Evolutionary conservation across 1,284 basidiomycete species (phyloP), one percentile per base, ranked within the genome.

Genomic region (Blastosporella zonata): DNA sequence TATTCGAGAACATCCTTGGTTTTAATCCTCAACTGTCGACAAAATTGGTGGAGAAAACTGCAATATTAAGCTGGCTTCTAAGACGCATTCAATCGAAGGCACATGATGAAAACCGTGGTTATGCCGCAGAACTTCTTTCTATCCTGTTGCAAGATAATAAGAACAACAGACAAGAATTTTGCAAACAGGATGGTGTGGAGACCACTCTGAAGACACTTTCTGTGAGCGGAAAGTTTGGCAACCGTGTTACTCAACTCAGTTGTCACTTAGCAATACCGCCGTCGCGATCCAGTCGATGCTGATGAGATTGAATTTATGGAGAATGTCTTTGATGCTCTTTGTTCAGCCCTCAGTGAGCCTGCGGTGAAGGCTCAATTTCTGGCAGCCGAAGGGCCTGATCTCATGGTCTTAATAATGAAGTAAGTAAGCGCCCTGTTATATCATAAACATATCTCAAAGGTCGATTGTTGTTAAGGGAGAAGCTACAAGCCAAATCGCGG

Each of bases 301-400:
- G 97, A 99, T 53, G 96, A 99, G 68, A 77, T 83, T 8, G 97
- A 99, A 65, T 98, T 93, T 67, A 93, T 98, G 90, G 96, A 98
- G 64, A 99, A 99, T 65, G 57, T 91, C 2, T 97, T 99, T 60
- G 91, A 97, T 66, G 71, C 85, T 0, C 67, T 99, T 18, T 98
- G 95, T 64, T 91, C 93, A 0, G 78, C 86, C 0, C 71, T 95
- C 21, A 78, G 76, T 6, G 89, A 92, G 62, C 72, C 83, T 2
- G 73, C 84, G 43, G 82, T 88, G 65, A 97, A 97, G 67, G 64
- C 75, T n/a, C 68, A 80, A 1, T 97, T 98, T 69, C 68, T 94
- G 7, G 79, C 85, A n/a, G 87, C 84, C 8, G 97, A 99, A 66
- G 97, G 97, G 1, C 83, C 94, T 9, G 97, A 99, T 60, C 77